Evolutionary conservation across 495 filamentous ascomycete species (phyloP).

Genomic region (Aspergillus olivimuriae): DNA sequence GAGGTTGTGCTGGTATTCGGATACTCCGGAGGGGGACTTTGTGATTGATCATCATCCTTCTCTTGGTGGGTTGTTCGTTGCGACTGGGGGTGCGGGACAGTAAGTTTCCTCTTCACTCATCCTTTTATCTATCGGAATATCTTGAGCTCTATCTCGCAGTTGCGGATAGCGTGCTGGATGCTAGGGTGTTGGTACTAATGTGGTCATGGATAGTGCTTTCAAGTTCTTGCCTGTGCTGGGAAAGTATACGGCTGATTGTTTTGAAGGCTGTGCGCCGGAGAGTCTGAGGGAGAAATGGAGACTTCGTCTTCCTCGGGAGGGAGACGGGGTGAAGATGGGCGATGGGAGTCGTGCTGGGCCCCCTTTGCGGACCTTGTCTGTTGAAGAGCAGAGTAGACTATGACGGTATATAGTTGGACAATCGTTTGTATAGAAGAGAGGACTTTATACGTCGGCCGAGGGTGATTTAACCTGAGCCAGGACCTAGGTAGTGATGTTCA

Average conservation of each 20-base stretch:
- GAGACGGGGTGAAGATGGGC: slow-evolving; percentile 7
- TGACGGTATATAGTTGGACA: too few species aligned
- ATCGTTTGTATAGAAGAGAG: too few species aligned
- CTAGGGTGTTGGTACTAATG: neutral
- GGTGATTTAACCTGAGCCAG: too few species aligned
- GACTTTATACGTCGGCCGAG: too few species aligned
- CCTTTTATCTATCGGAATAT: neutral
- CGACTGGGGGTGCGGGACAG: slow-evolving; percentile 74
- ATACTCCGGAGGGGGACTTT: slow-evolving; percentile 69
- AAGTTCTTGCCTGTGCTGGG: slow-evolving; percentile 79
- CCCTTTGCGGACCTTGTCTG: slow-evolving; percentile 19
- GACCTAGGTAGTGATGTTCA: too few species aligned
- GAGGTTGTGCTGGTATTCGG: slow-evolving; percentile 40
- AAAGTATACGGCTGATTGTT: slow-evolving; percentile 57
- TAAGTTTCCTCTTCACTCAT: slow-evolving; percentile 11
- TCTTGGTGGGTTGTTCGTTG: slow-evolving; percentile 58
- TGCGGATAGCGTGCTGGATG: neutral
- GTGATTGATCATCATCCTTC: slow-evolving; percentile 64
- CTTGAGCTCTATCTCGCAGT: neutral
- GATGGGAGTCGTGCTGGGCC: slow-evolving; percentile 30
- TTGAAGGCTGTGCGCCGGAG: slow-evolving; percentile 41
- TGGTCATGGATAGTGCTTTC: slow-evolving; percentile 44
- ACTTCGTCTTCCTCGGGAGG: slow-evolving; percentile 18
- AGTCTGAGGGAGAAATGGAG: slow-evolving; percentile 55
- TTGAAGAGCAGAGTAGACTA: slow-evolving; percentile 12